phyloP scores from a whole-genome alignment of 352 stramenopile genomes.

The Phytopythium delawarense region DNA sequence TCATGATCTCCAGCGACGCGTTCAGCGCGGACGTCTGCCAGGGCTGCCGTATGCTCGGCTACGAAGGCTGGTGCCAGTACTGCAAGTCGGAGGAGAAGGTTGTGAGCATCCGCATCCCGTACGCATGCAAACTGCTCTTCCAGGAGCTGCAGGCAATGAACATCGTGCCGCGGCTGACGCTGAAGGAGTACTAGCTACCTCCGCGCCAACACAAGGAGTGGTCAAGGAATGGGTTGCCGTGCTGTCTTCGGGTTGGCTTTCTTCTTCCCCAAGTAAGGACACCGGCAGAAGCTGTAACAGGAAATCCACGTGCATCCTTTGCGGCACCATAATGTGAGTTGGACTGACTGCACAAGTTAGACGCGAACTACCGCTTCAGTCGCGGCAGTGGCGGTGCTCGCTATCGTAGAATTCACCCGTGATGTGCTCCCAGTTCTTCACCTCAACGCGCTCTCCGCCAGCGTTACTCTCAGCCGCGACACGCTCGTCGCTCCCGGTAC shows the following conservation, averaged over 20 bases:
- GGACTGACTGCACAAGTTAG: not conserved
- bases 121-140: slow-evolving; percentile 99
- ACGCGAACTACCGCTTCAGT: not conserved
- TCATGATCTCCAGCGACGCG: slow-evolving; percentile 99
- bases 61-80: slow-evolving; percentile 98
- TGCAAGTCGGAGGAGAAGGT: slow-evolving; percentile 98
- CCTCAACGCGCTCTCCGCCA: not conserved
- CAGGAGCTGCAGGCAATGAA: slow-evolving; percentile 99
- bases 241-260: not conserved
- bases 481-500: slow-evolving; percentile 8
- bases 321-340: not conserved
- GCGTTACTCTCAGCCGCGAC: slow-evolving; percentile 9
- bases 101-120: slow-evolving; percentile 96
- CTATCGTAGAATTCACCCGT: not conserved
- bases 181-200: slow-evolving; percentile 89
- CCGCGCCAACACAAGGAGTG: not conserved
- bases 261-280: not conserved
- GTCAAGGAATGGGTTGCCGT: not conserved
- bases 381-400: not conserved
- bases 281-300: not conserved
- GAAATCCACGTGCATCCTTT: not conserved
- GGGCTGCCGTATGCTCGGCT: slow-evolving; percentile 96
- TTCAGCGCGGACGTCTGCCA: slow-evolving; percentile 99
- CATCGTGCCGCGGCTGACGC: slow-evolving; percentile 95
- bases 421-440: not conserved